phyloP scores from a whole-genome alignment of 2,329 filamentous ascomycete species.

The Lasiodiplodia hormozganensis region DNA sequence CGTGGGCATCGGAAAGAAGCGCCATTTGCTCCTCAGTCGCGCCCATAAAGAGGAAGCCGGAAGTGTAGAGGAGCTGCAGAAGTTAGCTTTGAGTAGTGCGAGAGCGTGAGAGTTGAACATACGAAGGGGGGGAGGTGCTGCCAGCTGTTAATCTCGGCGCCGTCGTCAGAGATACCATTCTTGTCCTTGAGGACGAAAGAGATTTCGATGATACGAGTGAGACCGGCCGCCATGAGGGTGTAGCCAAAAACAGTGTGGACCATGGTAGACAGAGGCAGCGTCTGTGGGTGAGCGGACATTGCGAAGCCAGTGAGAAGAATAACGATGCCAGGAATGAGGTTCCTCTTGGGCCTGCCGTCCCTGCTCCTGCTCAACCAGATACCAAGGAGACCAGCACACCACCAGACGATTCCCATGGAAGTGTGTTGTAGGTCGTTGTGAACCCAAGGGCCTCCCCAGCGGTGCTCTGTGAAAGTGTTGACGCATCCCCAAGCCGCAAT shows the following conservation, averaged over 20 bases:
- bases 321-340: conserved; percentile 90
- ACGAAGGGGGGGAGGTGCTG: conserved; percentile 75
- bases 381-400: conserved; percentile 88
- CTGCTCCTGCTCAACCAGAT: conserved; percentile 89
- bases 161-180: conserved; percentile 69
- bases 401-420: conserved; percentile 99
- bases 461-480: conserved; percentile 97
- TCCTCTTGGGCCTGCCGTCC: conserved; percentile 85
- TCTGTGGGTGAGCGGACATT: conserved; percentile 91
- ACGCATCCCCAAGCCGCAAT: conserved; percentile 96
- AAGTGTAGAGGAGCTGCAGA: conserved; percentile 80
- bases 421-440: conserved; percentile 97
- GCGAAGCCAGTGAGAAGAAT: conserved; percentile 93
- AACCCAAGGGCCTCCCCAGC: conserved; percentile 89
- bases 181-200: conserved; percentile 83
- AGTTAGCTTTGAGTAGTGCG: conserved; percentile 31
- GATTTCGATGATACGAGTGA: conserved; percentile 88
- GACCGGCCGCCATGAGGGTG: conserved; percentile 88
- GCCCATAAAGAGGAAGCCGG: conserved; percentile 96
- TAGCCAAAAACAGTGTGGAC: conserved; percentile 92
- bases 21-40: conserved; percentile 96
- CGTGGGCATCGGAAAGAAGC: conserved; percentile 72
- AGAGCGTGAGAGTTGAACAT: conserved; percentile 50
- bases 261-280: conserved; percentile 81
- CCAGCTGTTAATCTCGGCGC: conserved; percentile 73